These are phyloP conservation scores for Agaricus subrufescens DNA, from an alignment of 768 basidiomycete genomes.

Conservation along the genomic window DNA sequence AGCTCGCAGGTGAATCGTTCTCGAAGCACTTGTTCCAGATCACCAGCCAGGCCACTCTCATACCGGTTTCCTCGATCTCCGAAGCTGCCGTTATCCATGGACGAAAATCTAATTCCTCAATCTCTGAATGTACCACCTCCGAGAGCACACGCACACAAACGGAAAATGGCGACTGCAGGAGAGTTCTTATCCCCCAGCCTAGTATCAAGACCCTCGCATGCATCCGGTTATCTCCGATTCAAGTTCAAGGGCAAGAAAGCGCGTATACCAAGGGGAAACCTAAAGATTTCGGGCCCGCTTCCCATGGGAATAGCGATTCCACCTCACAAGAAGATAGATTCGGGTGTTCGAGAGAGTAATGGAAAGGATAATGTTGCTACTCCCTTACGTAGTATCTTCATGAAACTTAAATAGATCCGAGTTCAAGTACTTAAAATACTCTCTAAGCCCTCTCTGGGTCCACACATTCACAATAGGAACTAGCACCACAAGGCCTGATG, in stretches of 20 bases:
- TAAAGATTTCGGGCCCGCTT: slow-evolving; percentile 5
- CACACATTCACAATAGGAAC: neutral
- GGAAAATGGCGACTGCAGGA: neutral
- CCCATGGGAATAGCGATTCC: neutral
- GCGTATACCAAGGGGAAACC: neutral
- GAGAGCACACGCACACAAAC: neutral
- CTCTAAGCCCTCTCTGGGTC: neutral
- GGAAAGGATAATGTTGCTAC: neutral
- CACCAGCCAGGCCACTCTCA: slow-evolving; percentile 3
- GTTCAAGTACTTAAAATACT: neutral
- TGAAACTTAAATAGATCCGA: neutral
- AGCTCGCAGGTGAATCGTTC: neutral
- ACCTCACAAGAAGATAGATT: neutral
- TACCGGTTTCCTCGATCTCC: neutral
- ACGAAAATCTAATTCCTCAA: neutral
- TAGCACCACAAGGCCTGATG: slow-evolving; percentile 4
- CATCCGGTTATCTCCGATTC: neutral
- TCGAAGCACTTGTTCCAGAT: neutral
- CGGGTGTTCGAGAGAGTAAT: neutral
- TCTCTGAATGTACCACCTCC: neutral
- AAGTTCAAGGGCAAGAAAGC: neutral
- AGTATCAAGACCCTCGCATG: neutral
- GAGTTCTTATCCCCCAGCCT: neutral
- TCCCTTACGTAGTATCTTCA: slow-evolving; percentile 4
- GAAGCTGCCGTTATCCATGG: neutral